Evolutionary conservation across 1,284 basidiomycete species (phyloP).

Genomic region (Gomphus sp.): DNA sequence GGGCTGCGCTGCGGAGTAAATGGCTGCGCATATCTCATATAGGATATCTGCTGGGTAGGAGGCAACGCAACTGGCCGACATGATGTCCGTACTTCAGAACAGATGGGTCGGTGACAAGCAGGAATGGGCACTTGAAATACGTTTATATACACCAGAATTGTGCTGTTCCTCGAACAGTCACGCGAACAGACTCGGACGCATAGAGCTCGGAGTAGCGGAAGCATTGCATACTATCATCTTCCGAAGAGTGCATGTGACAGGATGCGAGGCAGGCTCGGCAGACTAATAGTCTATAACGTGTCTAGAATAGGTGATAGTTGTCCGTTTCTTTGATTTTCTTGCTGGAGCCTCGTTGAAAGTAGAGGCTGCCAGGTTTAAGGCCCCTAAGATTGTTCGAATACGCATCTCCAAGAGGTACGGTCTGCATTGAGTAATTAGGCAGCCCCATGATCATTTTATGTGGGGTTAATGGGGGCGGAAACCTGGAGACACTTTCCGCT

Average conservation of each 20-base stretch:
- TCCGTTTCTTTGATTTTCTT: background rate
- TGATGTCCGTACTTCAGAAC: background rate
- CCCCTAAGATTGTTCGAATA: background rate
- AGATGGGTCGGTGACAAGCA: background rate
- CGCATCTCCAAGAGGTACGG: background rate
- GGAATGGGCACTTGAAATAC: background rate
- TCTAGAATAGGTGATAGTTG: background rate
- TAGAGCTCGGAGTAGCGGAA: background rate
- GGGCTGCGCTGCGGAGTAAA: slow-evolving; percentile 54
- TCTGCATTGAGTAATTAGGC: background rate
- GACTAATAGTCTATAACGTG: background rate
- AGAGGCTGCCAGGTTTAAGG: background rate
- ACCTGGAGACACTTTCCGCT: no score
- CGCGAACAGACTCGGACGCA: background rate
- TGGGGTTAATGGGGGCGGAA: background rate
- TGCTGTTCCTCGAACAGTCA: background rate
- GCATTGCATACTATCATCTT: background rate
- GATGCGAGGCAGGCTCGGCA: background rate
- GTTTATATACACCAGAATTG: background rate
- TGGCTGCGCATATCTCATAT: slow-evolving; percentile 54
- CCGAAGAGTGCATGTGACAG: background rate
- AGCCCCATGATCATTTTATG: background rate
- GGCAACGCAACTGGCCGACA: slow-evolving; percentile 13
- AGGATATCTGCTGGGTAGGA: slow-evolving; percentile 54
- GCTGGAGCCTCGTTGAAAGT: background rate